phyloP scores from a whole-genome alignment of 2,329 filamentous ascomycete genomes.

The Diaporthe helianthi region DNA sequence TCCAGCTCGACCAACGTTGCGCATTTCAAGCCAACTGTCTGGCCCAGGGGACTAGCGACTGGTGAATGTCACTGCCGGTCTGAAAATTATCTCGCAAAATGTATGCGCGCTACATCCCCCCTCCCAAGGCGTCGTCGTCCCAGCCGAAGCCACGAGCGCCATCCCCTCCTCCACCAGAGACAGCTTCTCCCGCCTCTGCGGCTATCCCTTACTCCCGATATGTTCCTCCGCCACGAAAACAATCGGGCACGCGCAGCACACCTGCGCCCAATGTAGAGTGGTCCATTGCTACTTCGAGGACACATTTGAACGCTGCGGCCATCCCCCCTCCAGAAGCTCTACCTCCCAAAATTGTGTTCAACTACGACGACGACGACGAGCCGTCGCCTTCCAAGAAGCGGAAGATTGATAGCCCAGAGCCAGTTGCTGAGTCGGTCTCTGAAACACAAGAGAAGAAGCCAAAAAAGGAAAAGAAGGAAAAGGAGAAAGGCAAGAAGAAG shows the following conservation, averaged over 20 bases:
- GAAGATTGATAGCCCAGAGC: conserved; percentile 31
- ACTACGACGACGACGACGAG: conserved; percentile 37
- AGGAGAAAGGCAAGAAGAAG: conserved; percentile 45
- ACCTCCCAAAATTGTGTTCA: conserved; percentile 38
- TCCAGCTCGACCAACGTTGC: background rate
- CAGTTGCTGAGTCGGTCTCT: background rate
- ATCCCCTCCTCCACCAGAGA: background rate
- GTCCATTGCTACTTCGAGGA: conserved; percentile 13
- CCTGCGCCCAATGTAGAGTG: background rate
- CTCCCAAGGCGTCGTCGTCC: conserved; percentile 40
- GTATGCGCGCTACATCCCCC: conserved; percentile 49
- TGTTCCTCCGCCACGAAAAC: conserved; percentile 28
- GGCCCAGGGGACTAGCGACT: background rate
- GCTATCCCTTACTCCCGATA: conserved; percentile 34
- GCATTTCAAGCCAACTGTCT: background rate
- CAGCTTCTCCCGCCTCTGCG: conserved; percentile 38
- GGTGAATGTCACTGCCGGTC: background rate
- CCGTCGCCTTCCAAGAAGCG: conserved; percentile 33
- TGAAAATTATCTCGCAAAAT: conserved; percentile 24
- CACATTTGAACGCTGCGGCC: conserved; percentile 33
- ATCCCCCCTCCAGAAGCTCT: conserved; percentile 28
- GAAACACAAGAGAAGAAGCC: conserved; percentile 38
- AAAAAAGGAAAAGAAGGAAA: conserved; percentile 39
- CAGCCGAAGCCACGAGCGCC: conserved; percentile 29
- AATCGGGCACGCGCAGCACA: background rate